Evolutionary conservation across 208 protist species (phyloP), one percentile per base, ranked within the genome.

Genomic region (Jaenimonas drosophilae): DNA sequence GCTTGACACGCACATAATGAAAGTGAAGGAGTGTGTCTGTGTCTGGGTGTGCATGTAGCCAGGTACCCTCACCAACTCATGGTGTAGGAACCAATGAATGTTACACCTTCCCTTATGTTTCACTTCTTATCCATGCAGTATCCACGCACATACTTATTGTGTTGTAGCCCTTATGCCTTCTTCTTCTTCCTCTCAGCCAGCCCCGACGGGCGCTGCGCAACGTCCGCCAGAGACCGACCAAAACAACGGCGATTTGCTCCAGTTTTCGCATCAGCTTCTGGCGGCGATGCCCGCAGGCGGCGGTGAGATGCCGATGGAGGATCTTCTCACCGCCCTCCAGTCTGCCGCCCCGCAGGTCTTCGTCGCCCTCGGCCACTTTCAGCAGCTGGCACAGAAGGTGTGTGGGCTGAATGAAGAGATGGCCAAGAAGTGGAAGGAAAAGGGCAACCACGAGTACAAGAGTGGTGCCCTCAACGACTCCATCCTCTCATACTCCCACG

Each of bases 391-490:
- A 4, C 36, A 44, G 12, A 29, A 25, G 7, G 70, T 72, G 4
- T 61, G 61, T 34, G 50, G 62, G 19, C 39, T 82, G 6, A 68
- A 78, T 42, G 68, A 89, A 21, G 33, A 39, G 1, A 59, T 80
- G 27, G 78, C 84, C 28, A 26, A 70, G n/a, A 29, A 58, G 47
- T 89, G 84, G 84, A 89, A 92, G 49, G 66, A 84, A 27, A 76
- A 74, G 34, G 84, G 84, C 25, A 87, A 82, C 45, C 27, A 71
- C 7, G 64, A 79, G 30, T 92, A 75, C 54, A 48, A 47, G 21
- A 37, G 53, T 45, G 41, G 59, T 7, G 61, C 69, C 40, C 55
- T 70, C 9, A 48, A 72, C 21, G 64, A 81, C 39, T 59, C 64
- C 11, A 45, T 76, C 12, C 25, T 88, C 3, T 76, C 68, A 48